Percentiles rank a stretch among this genome's conserved stretches.
phyloP scores from a whole-genome alignment of 1,284 basidiomycete genomes.

The Xerocomus nothofagi region DNA sequence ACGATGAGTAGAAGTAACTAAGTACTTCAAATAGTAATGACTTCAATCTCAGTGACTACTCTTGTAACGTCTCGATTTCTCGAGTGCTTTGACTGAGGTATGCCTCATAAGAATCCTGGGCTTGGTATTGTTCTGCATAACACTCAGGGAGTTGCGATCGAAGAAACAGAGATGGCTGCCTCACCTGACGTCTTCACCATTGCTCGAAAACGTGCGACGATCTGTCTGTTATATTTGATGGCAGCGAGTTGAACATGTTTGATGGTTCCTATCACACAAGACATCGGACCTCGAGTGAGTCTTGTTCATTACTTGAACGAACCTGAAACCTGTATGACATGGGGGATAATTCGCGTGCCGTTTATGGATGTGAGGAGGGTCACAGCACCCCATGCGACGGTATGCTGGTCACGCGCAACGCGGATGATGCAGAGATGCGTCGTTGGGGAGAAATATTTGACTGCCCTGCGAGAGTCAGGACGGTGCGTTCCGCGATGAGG shows the following conservation, averaged over 20 bases:
- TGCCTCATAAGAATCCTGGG: conserved; percentile 55
- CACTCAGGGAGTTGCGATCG: background rate
- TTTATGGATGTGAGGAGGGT: conserved; percentile 64
- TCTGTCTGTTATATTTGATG: conserved; percentile 65
- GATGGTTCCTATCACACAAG: conserved; percentile 60
- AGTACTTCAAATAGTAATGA: background rate
- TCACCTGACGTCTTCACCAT: conserved; percentile 52
- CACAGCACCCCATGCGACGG: conserved; percentile 70
- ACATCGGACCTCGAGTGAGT: background rate
- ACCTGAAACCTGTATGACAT: conserved; percentile 78
- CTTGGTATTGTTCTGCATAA: conserved; percentile 42
- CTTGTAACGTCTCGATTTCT: conserved; percentile 64
- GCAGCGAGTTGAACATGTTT: conserved; percentile 77
- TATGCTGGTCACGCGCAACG: conserved; percentile 72
- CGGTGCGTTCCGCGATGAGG: background rate
- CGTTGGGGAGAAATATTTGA: conserved; percentile 79
- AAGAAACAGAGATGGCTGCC: conserved; percentile 4
- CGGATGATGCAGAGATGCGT: conserved; percentile 79
- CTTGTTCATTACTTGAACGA: conserved; percentile 13
- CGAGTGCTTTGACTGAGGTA: conserved; percentile 55
- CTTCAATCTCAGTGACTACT: conserved; percentile 36
- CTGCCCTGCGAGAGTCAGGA: conserved; percentile 36
- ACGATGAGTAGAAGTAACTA: background rate
- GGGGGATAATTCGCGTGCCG: conserved; percentile 57
- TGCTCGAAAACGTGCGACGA: conserved; percentile 63